Evolutionary conservation across 805 yeast genomes (phyloP).

Genomic region (Sugiyamaella americana): DNA sequence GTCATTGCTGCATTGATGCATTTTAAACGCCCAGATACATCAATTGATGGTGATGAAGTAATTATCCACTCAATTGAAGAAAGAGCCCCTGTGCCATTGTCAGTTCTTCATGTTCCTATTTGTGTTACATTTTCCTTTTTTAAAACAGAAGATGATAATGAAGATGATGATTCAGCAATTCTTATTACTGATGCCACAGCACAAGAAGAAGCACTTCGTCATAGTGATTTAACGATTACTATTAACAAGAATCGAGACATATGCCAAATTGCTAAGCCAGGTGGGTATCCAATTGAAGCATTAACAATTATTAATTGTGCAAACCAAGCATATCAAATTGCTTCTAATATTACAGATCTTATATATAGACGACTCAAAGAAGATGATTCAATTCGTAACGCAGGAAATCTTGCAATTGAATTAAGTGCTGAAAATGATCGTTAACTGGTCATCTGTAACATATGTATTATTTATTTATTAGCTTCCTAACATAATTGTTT

Average conservation of each 20-base stretch:
- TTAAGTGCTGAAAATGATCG: slow-evolving; percentile 29
- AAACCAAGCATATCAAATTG: slow-evolving; percentile 56
- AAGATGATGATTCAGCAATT: slow-evolving; percentile 41
- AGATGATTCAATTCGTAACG: slow-evolving; percentile 48
- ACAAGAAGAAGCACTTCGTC: slow-evolving; percentile 69
- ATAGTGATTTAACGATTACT: slow-evolving; percentile 78
- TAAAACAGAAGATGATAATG: slow-evolving; percentile 40
- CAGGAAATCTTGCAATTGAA: slow-evolving; percentile 30
- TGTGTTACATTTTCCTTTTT: slow-evolving; percentile 86
- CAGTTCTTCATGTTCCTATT: slow-evolving; percentile 82
- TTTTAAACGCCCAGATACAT: slow-evolving; percentile 76
- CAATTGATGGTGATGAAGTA: slow-evolving; percentile 44
- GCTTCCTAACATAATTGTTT: no score
- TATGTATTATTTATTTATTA: no score
- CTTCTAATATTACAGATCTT: slow-evolving; percentile 56
- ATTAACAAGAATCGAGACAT: slow-evolving; percentile 85
- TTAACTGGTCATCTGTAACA: no score
- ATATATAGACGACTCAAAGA: slow-evolving; percentile 50
- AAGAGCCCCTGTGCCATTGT: slow-evolving; percentile 79
- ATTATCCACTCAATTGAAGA: slow-evolving; percentile 68
- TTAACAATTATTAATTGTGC: slow-evolving; percentile 60
- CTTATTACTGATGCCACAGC: slow-evolving; percentile 64
- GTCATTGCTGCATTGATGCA: slow-evolving; percentile 83
- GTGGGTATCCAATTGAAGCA: slow-evolving; percentile 82
- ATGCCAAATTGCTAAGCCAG: slow-evolving; percentile 84